Evolutionary conservation across 225 moss, liverwort and hornwort species (phyloP).

Genomic region (Pseudisothecium myosuroides): DNA sequence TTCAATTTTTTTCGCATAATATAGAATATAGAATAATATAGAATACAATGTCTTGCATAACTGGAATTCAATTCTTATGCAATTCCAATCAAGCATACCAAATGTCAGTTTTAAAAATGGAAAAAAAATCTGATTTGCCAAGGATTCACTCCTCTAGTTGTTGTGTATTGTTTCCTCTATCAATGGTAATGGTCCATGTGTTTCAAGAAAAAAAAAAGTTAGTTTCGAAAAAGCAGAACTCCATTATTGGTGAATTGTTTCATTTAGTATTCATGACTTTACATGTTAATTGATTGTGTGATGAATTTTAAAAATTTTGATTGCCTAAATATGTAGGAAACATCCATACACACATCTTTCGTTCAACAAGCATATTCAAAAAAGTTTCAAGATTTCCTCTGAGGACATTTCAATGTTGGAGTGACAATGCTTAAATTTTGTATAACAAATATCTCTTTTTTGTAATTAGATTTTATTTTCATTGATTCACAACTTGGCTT

Average conservation of each 20-base stretch:
- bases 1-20: too few species aligned
- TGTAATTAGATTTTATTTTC: not conserved
- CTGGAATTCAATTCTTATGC: not conserved
- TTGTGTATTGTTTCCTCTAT: too few species aligned
- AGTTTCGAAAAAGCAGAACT: not conserved
- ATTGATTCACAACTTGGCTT: not conserved
- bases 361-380: not conserved
- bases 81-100: not conserved
- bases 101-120: too few species aligned
- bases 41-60: not conserved
- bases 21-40: too few species aligned
- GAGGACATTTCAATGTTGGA: not conserved
- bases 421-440: not conserved
- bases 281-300: not conserved
- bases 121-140: too few species aligned
- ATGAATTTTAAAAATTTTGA: not conserved
- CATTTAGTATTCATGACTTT: not conserved
- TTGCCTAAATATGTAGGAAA: not conserved
- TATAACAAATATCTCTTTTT: not conserved
- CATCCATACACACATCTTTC: not conserved
- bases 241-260: not conserved
- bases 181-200: too few species aligned
- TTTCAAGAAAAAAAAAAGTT: too few species aligned
- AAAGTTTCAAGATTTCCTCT: rapidly evolving
- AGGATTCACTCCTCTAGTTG: too few species aligned